These are phyloP conservation scores for Schizophyllum amplum DNA, from an alignment of 1,284 basidiomycete species.

Conservation along the genomic window DNA sequence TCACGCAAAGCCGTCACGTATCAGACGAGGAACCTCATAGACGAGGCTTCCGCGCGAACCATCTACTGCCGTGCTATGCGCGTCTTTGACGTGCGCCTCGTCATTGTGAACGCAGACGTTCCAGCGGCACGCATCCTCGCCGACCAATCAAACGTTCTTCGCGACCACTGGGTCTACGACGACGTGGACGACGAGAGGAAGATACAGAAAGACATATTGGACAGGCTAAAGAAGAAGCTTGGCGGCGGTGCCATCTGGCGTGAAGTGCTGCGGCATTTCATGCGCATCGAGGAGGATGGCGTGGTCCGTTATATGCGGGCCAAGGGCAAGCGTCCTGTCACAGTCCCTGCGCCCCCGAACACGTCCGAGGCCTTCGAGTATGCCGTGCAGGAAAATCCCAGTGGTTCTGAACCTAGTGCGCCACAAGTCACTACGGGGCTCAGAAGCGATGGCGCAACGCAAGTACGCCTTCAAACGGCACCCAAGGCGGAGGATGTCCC, in stretches of 20 bases:
- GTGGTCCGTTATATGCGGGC: not conserved
- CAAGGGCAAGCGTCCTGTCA: not conserved
- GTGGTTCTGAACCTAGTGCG: not conserved
- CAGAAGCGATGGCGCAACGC: not conserved
- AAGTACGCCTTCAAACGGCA: not conserved
- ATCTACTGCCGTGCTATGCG: not conserved
- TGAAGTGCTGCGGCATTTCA: not conserved
- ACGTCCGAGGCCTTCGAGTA: not conserved
- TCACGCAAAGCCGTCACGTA: too few relatives aligned
- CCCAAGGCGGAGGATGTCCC: not conserved
- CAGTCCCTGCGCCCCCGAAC: not conserved
- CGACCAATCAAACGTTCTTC: not conserved
- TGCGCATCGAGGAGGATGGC: not conserved
- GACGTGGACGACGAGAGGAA: not conserved
- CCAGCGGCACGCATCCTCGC: not conserved
- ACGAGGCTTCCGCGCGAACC: not conserved
- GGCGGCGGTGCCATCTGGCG: not conserved
- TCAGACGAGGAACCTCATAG: not conserved
- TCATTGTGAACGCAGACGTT: not conserved
- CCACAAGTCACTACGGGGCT: not conserved
- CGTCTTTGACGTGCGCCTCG: not conserved
- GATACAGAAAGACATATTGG: not conserved
- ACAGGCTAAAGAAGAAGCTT: not conserved
- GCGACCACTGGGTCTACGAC: not conserved
- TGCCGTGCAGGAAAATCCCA: not conserved